Percentiles rank a stretch among this genome's conserved stretches.
Evolutionary conservation across 2,329 filamentous ascomycete species (phyloP).

Genomic region (Penicillium sp.): DNA sequence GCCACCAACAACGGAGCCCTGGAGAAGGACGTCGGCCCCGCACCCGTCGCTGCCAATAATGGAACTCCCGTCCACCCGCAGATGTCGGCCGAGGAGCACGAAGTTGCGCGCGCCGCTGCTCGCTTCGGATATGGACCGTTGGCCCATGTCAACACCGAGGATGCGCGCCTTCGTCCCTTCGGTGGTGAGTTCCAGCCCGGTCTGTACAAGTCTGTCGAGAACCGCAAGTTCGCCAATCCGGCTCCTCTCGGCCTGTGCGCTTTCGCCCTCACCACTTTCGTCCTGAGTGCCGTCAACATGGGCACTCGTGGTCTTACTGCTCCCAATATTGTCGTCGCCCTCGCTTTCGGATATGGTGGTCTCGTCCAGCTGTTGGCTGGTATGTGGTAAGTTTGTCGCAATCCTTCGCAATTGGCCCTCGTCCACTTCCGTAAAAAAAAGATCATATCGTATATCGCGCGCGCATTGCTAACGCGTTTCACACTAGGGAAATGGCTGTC

Average conservation of each 20-base stretch:
- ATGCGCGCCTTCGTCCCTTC: constrained; percentile 61
- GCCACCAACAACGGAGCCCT: constrained; percentile 28
- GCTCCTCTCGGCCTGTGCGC: constrained; percentile 75
- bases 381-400: constrained; percentile 70
- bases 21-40: constrained; percentile 38
- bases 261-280: constrained; percentile 82
- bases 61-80: constrained; percentile 30
- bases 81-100: constrained; percentile 51
- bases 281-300: constrained; percentile 75
- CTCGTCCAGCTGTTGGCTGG: constrained; percentile 78
- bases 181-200: constrained; percentile 76
- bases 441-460: background rate
- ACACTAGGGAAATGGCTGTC: constrained; percentile 76
- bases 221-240: constrained; percentile 76
- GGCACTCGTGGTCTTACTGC: constrained; percentile 61
- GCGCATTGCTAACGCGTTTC: background rate
- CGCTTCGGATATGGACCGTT: constrained; percentile 57
- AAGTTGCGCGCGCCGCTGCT: constrained; percentile 49
- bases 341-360: constrained; percentile 76
- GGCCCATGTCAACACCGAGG: constrained; percentile 52
- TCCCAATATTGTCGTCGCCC: constrained; percentile 69
- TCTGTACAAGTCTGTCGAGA: constrained; percentile 65
- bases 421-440: background rate
- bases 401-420: background rate
- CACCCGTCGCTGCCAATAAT: constrained; percentile 11